Evolutionary conservation across 164 flowering plant species (phyloP).

Genomic region (Berberis vulgaris): DNA sequence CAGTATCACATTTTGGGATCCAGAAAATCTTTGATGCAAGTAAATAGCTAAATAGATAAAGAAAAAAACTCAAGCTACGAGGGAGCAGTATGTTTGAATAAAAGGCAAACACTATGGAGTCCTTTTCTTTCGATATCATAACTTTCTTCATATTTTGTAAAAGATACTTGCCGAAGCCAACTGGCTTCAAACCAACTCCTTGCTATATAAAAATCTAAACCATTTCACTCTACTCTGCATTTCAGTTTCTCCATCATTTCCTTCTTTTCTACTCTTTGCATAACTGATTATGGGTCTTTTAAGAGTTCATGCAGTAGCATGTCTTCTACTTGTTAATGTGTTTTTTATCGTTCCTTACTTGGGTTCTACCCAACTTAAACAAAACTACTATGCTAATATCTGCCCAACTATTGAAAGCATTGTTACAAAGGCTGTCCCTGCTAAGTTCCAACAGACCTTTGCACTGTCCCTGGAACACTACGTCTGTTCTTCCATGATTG

Average conservation of each 20-base stretch:
- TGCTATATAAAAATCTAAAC: no score
- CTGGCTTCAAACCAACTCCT: no score
- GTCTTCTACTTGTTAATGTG: conserved; percentile 2
- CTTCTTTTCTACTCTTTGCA: not conserved
- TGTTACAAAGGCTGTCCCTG: conserved; percentile 22
- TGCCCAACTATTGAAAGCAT: conserved; percentile 32
- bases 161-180: no score
- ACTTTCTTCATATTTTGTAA: no score
- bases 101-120: no score
- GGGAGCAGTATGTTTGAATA: no score
- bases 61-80: no score
- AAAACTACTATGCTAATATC: conserved; percentile 18
- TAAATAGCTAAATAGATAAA: no score
- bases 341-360: not conserved
- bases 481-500: conserved; percentile 42
- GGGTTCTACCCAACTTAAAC: conserved; percentile 24
- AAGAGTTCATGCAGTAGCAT: not conserved
- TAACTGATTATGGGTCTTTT: not conserved
- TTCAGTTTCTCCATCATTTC: not conserved
- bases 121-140: no score
- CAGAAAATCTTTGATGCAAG: no score
- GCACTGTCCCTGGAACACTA: conserved; percentile 38
- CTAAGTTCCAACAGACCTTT: conserved; percentile 28
- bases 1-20: no score
- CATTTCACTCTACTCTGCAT: no score